These are phyloP conservation scores for Herpetospermum pedunculosum DNA, from an alignment of 306 rosid genomes.

Conservation along the genomic window DNA sequence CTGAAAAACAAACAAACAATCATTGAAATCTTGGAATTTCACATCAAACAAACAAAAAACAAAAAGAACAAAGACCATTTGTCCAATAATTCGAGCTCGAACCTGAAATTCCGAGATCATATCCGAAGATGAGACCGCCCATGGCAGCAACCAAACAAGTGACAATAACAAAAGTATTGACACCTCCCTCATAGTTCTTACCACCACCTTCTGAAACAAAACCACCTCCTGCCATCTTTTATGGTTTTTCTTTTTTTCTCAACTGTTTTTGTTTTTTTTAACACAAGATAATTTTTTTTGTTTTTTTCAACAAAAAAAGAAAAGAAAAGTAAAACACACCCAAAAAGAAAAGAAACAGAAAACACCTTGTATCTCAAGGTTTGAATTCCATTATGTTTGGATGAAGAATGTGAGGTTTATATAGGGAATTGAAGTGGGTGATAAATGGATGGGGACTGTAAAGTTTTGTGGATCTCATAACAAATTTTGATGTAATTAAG, in stretches of 20 bases:
- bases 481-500: not conserved
- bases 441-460: not conserved
- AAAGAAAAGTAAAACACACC: too few species aligned
- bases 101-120: conserved; percentile 36
- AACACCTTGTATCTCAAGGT: not conserved
- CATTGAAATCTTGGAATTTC: not conserved
- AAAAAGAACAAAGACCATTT: not conserved
- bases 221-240: conserved; percentile 27
- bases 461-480: not conserved
- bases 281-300: not conserved
- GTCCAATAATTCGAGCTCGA: too few species aligned
- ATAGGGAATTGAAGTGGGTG: not conserved
- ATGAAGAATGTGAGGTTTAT: not conserved
- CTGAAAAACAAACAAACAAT: conserved; percentile 8
- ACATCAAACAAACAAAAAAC: not conserved
- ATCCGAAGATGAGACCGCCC: conserved; percentile 47
- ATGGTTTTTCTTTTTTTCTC: not conserved
- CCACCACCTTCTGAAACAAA: conserved; percentile 17
- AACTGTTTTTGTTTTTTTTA: not conserved
- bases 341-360: not conserved
- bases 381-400: not conserved
- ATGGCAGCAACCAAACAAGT: conserved; percentile 32
- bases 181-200: conserved; percentile 11
- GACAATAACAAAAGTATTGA: conserved; percentile 15
- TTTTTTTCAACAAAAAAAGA: not conserved